Percentiles rank a stretch among this genome's conserved stretches.
phyloP scores from a whole-genome alignment of 768 basidiomycete genomes.

The Podaxis carcinomalis region DNA sequence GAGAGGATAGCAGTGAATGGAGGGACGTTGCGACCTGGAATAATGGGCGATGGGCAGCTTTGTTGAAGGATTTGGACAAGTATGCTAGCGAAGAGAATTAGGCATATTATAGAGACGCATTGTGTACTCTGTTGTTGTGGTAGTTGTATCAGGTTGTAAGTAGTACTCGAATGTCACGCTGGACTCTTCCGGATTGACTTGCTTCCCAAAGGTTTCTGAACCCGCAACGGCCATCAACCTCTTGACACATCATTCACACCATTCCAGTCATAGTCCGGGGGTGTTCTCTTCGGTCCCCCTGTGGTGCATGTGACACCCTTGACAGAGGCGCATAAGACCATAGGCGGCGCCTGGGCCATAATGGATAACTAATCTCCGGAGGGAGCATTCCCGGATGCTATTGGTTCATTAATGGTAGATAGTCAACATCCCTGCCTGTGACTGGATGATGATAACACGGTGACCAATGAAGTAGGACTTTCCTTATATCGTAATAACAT shows the following conservation, averaged over 20 bases:
- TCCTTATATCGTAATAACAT: neutral
- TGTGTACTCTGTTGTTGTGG: neutral
- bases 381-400: neutral
- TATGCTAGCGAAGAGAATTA: constrained; percentile 2
- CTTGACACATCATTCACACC: no score
- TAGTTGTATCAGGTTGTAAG: neutral
- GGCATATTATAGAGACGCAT: neutral
- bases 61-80: constrained; percentile 22
- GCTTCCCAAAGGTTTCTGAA: neutral
- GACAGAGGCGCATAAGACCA: neutral
- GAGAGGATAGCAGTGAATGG: constrained; percentile 35
- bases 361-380: neutral
- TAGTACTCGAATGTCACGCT: neutral
- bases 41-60: constrained; percentile 29
- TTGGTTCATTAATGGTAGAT: neutral
- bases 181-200: no score
- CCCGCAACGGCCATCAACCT: neutral
- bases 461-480: neutral
- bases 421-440: neutral
- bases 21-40: constrained; percentile 30
- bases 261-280: neutral
- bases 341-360: neutral
- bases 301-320: no score
- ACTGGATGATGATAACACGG: neutral
- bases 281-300: neutral